These are phyloP conservation scores for Aspergillus sparsus DNA, from an alignment of 495 filamentous ascomycete genomes.

Conservation along the genomic window DNA sequence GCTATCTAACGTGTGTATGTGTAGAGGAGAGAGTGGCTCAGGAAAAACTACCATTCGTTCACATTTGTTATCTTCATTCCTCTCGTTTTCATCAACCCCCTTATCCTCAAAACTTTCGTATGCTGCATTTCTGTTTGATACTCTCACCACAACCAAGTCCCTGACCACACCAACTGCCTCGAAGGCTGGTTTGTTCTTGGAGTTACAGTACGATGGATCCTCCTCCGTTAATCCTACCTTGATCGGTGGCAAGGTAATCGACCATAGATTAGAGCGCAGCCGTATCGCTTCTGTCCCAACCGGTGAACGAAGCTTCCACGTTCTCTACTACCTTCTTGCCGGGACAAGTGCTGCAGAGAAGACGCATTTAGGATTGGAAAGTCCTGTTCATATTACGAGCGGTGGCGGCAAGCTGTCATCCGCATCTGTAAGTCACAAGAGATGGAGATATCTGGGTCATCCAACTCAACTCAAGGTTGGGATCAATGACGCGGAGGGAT, in stretches of 20 bases:
- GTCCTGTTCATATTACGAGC: constrained; percentile 42
- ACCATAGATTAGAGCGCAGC: constrained; percentile 88
- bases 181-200: constrained; percentile 91
- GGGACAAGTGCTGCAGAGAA: constrained; percentile 92
- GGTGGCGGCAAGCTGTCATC: constrained; percentile 50
- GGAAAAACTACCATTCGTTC: constrained; percentile 94
- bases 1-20: constrained; percentile 14
- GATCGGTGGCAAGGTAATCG: constrained; percentile 90
- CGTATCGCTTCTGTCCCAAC: constrained; percentile 88
- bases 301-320: constrained; percentile 94
- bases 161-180: constrained; percentile 92
- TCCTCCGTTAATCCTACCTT: constrained; percentile 77
- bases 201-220: constrained; percentile 92
- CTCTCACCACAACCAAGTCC: constrained; percentile 96
- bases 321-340: constrained; percentile 90
- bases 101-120: constrained; percentile 90
- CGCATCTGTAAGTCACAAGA: constrained; percentile 60
- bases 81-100: constrained; percentile 87
- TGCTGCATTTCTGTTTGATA: constrained; percentile 92
- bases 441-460: constrained; percentile 96
- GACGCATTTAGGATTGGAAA: constrained; percentile 80
- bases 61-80: constrained; percentile 78
- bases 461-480: constrained; percentile 95
- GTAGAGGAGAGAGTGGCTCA: constrained; percentile 88
- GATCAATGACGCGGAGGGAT: constrained; percentile 92